A percentile compares a stretch with the other conserved stretches of the same genome.
Conservation (phyloP, 2,329 filamentous ascomycete species). For the Calonectria leucothoes region DNA sequence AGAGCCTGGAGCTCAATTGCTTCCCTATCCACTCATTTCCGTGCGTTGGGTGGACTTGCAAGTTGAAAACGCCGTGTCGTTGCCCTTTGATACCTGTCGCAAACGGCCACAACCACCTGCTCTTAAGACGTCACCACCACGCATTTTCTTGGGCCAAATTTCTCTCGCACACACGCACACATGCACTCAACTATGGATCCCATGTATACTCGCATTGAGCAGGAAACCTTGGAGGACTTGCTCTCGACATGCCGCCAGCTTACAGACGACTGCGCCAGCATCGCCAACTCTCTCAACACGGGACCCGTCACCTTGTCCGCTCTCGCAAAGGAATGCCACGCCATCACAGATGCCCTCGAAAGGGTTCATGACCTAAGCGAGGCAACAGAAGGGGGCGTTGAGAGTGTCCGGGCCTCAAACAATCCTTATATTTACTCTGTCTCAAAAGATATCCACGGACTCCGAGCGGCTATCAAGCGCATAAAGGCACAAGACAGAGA, state of each 20-base stretch:
- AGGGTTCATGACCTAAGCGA: slow-evolving; percentile 40
- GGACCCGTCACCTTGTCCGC: slow-evolving; percentile 40
- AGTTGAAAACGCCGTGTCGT: slow-evolving; percentile 2
- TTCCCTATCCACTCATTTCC: not conserved
- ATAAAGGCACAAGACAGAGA: slow-evolving; percentile 42
- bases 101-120: not conserved
- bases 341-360: slow-evolving; percentile 41
- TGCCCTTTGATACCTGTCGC: not conserved
- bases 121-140: slow-evolving; percentile 2
- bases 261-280: slow-evolving; percentile 37
- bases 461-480: slow-evolving; percentile 39
- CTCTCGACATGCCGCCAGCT: slow-evolving; percentile 41
- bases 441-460: slow-evolving; percentile 41
- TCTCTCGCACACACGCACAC: slow-evolving; percentile 3
- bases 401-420: slow-evolving; percentile 37
- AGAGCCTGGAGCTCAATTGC: slow-evolving; percentile 7
- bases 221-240: slow-evolving; percentile 39
- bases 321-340: slow-evolving; percentile 40
- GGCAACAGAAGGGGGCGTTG: slow-evolving; percentile 30
- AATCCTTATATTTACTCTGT: slow-evolving; percentile 42
- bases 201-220: slow-evolving; percentile 37
- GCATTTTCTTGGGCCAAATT: slow-evolving; percentile 11
- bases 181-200: slow-evolving; percentile 34
- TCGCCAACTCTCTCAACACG: slow-evolving; percentile 43
- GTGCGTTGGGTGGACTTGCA: not conserved